phyloP scores from a whole-genome alignment of 2,329 filamentous ascomycete genomes.

The Lecanicillium sp. region DNA sequence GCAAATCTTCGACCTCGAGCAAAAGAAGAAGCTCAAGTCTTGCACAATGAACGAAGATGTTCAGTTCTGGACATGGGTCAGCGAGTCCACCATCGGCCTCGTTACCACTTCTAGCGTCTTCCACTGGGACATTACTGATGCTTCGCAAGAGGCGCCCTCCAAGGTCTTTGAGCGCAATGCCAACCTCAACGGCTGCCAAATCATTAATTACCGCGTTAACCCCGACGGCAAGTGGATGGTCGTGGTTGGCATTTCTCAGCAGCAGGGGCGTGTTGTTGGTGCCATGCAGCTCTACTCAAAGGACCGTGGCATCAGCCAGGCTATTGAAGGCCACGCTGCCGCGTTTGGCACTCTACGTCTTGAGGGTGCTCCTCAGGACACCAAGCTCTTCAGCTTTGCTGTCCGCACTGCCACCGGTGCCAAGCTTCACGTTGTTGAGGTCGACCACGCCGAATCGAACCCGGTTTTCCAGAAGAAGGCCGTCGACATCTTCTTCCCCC shows the following conservation, averaged over 20 bases:
- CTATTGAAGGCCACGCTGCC: conserved; percentile 94
- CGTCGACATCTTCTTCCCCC: conserved; percentile 95
- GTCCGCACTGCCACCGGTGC: conserved; percentile 83
- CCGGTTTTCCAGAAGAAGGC: conserved; percentile 90
- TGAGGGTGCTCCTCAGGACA: conserved; percentile 81
- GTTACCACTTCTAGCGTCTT: conserved; percentile 88
- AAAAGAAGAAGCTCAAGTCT: conserved; percentile 94
- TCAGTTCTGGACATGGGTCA: conserved; percentile 99
- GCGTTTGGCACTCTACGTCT: conserved; percentile 85
- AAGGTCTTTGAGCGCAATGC: conserved; percentile 94
- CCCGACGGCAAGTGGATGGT: conserved; percentile 98
- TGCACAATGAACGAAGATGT: conserved; percentile 96
- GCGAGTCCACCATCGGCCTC: conserved; percentile 76
- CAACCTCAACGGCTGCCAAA: conserved; percentile 87
- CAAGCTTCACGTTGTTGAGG: conserved; percentile 95
- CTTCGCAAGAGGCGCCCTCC: conserved; percentile 66
- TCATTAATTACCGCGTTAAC: conserved; percentile 98
- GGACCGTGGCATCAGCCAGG: conserved; percentile 92
- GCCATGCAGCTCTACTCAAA: conserved; percentile 96
- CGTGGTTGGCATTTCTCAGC: conserved; percentile 89
- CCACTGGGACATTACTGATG: conserved; percentile 96
- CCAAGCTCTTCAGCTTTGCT: conserved; percentile 94
- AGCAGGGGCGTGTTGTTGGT: conserved; percentile 87
- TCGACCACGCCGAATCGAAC: conserved; percentile 86
- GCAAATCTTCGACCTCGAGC: conserved; percentile 92